Conservation (phyloP, 148 eudicot species). For the Nyssa sinensis region DNA sequence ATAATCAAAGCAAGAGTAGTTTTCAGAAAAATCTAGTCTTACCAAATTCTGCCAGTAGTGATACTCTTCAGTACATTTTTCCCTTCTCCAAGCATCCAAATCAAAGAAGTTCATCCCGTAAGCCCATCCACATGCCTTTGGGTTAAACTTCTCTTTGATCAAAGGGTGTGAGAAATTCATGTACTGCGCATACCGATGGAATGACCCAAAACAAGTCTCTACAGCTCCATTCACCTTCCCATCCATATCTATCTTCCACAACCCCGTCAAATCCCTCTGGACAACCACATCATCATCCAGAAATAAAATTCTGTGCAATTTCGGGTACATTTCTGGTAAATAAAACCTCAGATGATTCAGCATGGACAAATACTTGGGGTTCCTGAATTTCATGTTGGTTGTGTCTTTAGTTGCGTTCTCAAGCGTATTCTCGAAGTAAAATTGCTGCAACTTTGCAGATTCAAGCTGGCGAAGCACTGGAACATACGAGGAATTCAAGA, state of each 20-base stretch:
- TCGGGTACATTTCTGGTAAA: conserved; percentile 40
- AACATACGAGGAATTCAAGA: conserved; percentile 36
- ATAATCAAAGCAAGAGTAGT: not conserved
- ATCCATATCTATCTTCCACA: conserved; percentile 41
- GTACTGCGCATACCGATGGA: conserved; percentile 34
- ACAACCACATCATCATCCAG: conserved; percentile 36
- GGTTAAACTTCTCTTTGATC: conserved; percentile 33
- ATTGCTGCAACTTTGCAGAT: conserved; percentile 33
- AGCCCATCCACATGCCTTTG: conserved; percentile 40
- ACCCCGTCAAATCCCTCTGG: conserved; percentile 38
- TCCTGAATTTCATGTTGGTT: conserved; percentile 38
- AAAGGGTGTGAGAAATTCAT: conserved; percentile 40
- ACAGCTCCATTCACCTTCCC: conserved; percentile 39
- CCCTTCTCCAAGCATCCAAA: conserved; percentile 40
- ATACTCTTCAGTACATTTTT: conserved; percentile 37
- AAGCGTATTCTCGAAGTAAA: conserved; percentile 34
- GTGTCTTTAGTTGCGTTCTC: conserved; percentile 41
- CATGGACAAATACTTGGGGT: conserved; percentile 38
- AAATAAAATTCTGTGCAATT: conserved; percentile 34
- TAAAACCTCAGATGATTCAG: conserved; percentile 37
- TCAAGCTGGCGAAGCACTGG: conserved; percentile 38
- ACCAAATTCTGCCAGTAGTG: conserved; percentile 39
- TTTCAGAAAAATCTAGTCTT: conserved; percentile 2
- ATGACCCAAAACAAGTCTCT: conserved; percentile 34
- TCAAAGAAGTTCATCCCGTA: conserved; percentile 41